Evolutionary conservation across 2,329 filamentous ascomycete species (phyloP).

Genomic region (Cercospora beticola): DNA sequence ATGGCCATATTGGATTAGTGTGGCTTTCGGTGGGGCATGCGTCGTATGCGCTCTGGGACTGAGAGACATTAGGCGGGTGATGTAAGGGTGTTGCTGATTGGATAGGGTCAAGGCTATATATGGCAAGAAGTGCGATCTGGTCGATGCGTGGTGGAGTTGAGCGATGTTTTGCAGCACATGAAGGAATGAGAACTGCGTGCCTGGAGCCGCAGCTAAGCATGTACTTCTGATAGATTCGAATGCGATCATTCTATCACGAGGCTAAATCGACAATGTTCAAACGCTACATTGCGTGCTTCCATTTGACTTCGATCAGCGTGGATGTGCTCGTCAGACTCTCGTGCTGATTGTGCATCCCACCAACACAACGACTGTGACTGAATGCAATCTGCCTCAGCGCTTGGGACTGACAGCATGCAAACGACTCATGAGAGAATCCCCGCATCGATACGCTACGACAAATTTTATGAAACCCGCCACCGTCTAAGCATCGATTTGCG

Average conservation of each 20-base stretch:
- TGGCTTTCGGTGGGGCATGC: slow-evolving; percentile 34
- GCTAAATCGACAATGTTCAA: not conserved
- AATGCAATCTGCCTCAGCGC: not conserved
- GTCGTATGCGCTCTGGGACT: not conserved
- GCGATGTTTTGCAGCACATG: not conserved
- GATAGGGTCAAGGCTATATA: not conserved
- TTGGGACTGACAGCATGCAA: not conserved
- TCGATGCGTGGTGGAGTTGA: not conserved
- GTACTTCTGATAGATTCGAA: not conserved
- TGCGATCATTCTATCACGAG: not conserved
- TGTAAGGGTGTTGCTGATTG: not conserved
- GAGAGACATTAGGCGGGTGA: not conserved
- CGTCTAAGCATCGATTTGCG: too few relatives aligned
- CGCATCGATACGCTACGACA: not conserved
- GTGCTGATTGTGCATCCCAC: not conserved
- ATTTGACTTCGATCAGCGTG: not conserved
- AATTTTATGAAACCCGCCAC: not conserved
- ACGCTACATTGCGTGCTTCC: not conserved
- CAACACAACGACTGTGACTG: not conserved
- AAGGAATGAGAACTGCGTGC: not conserved
- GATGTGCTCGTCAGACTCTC: not conserved
- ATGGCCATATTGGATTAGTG: slow-evolving; percentile 36
- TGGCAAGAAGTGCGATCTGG: not conserved
- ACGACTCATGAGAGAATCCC: not conserved
- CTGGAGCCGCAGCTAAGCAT: not conserved